Conservation (phyloP, 2,329 filamentous ascomycete species). For the Passalora sequoiae region DNA sequence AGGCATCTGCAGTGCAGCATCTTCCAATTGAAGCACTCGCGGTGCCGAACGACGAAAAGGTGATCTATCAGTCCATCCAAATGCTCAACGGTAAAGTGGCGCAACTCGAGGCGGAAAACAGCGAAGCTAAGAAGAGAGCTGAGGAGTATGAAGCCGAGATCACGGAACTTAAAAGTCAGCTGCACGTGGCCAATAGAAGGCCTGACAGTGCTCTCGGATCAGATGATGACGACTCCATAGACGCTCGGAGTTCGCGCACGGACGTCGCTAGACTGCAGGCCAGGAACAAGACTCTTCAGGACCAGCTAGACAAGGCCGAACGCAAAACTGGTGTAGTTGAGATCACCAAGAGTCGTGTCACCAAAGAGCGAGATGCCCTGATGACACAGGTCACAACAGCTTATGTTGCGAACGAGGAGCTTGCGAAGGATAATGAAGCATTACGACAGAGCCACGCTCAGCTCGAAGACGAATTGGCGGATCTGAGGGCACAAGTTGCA, state of each 20-base stretch:
- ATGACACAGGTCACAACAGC: conserved; percentile 58
- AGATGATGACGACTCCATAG: conserved; percentile 43
- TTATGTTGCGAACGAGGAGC: conserved; percentile 51
- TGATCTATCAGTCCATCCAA: conserved; percentile 56
- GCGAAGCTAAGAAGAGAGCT: conserved; percentile 47
- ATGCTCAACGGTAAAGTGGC: conserved; percentile 54
- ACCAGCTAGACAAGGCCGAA: conserved; percentile 58
- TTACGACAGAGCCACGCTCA: conserved; percentile 49
- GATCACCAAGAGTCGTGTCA: conserved; percentile 58
- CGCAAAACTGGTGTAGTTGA: conserved; percentile 59
- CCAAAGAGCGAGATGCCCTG: conserved; percentile 61
- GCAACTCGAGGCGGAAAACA: conserved; percentile 53
- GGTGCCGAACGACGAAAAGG: conserved; percentile 58
- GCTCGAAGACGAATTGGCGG: conserved; percentile 82
- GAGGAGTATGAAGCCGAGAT: conserved; percentile 59
- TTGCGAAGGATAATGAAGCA: conserved; percentile 48
- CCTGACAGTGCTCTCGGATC: conserved; percentile 46
- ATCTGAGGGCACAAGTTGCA: conserved; percentile 43
- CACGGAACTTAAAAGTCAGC: conserved; percentile 46
- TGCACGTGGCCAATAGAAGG: conserved; percentile 40
- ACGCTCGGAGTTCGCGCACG: conserved; percentile 35
- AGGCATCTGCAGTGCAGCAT: conserved; percentile 37
- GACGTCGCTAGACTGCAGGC: conserved; percentile 58
- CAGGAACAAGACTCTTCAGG: conserved; percentile 56
- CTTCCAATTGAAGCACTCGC: conserved; percentile 50